These are phyloP conservation scores for Xylaria multiplex DNA, from an alignment of 2,329 filamentous ascomycete species.

Conservation along the genomic window DNA sequence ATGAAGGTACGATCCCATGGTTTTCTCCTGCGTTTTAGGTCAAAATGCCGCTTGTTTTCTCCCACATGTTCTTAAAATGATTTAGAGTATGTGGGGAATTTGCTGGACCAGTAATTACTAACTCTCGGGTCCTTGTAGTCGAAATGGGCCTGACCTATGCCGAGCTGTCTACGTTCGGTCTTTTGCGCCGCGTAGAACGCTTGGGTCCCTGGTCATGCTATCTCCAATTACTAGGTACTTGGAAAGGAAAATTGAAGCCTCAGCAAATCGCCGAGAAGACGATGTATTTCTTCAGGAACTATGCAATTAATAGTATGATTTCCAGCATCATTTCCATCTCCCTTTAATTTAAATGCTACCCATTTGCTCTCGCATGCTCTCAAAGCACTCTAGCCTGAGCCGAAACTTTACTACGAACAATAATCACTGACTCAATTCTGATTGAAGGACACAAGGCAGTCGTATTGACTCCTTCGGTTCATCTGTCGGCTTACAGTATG, in stretches of 20 bases:
- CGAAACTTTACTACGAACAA: too few species aligned
- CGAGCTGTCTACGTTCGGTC: conserved; percentile 32
- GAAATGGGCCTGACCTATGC: conserved; percentile 33
- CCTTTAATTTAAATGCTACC: too few species aligned
- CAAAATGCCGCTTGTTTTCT: too few species aligned
- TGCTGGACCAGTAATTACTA: too few species aligned
- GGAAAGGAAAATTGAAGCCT: conserved; percentile 32
- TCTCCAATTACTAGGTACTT: conserved; percentile 25
- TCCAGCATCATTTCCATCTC: conserved; percentile 7
- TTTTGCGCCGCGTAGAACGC: conserved; percentile 12
- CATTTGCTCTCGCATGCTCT: too few species aligned
- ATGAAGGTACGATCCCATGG: not conserved
- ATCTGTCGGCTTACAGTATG: conserved; percentile 30
- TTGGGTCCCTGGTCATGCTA: conserved; percentile 34
- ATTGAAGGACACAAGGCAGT: too few species aligned
- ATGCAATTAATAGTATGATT: conserved; percentile 31
- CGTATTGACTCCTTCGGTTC: conserved; percentile 23
- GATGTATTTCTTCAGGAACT: conserved; percentile 33
- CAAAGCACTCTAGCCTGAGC: too few species aligned
- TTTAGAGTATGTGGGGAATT: too few species aligned
- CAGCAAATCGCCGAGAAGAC: conserved; percentile 34
- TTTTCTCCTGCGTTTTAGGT: too few species aligned
- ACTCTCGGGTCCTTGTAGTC: conserved; percentile 1
- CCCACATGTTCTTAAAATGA: too few species aligned
- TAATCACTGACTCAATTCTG: too few species aligned